Conservation (phyloP, 2,329 filamentous ascomycete species). For the Cladophialophora yegresii region DNA sequence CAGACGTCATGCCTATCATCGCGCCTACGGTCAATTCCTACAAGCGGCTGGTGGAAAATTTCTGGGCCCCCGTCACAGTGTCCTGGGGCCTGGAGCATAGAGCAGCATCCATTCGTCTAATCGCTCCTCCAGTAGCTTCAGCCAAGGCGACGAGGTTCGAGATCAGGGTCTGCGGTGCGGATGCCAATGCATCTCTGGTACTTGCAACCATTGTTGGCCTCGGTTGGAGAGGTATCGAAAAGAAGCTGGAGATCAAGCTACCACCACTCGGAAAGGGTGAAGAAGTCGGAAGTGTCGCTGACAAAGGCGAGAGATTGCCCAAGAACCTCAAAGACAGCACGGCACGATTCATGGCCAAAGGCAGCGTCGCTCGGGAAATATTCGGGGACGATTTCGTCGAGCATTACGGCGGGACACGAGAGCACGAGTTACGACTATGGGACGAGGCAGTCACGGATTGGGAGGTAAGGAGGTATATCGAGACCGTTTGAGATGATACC, state of each 20-base stretch:
- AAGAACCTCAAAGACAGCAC: slow-evolving; percentile 85
- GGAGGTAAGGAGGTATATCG: slow-evolving; percentile 57
- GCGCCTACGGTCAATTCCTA: slow-evolving; percentile 97
- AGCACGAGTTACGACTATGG: slow-evolving; percentile 88
- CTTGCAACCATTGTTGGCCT: slow-evolving; percentile 82
- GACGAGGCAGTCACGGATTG: slow-evolving; percentile 97
- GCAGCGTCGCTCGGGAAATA: slow-evolving; percentile 87
- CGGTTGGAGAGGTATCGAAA: slow-evolving; percentile 88
- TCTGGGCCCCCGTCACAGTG: slow-evolving; percentile 97
- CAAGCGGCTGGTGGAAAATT: slow-evolving; percentile 97
- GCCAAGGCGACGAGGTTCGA: slow-evolving; percentile 88
- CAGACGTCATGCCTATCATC: slow-evolving; percentile 92
- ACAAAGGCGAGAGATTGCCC: slow-evolving; percentile 75
- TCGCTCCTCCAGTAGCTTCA: slow-evolving; percentile 82
- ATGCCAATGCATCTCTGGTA: slow-evolving; percentile 85
- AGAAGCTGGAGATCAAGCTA: slow-evolving; percentile 80
- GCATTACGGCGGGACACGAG: slow-evolving; percentile 86
- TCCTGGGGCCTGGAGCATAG: slow-evolving; percentile 97
- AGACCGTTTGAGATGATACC: slow-evolving; percentile 34
- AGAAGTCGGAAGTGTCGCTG: slow-evolving; percentile 70
- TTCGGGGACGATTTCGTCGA: slow-evolving; percentile 96
- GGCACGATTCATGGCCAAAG: slow-evolving; percentile 70
- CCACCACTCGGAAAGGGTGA: slow-evolving; percentile 83
- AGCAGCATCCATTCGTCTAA: slow-evolving; percentile 84
- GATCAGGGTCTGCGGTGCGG: slow-evolving; percentile 89